Evolutionary conservation across 345 rosid species (phyloP).

Genomic region (Euphorbia lathyris): DNA sequence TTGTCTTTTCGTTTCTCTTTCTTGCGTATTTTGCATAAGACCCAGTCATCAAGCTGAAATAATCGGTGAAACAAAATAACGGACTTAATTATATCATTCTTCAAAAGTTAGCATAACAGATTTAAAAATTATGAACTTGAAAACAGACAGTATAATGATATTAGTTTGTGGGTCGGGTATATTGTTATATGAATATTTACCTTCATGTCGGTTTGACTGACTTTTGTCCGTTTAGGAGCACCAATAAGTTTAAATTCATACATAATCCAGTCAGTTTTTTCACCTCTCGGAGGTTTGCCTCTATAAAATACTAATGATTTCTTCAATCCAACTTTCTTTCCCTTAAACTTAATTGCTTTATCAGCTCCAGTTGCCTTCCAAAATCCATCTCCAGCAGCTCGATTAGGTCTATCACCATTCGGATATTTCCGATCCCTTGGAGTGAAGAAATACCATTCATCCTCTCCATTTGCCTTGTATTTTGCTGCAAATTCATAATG

Average conservation of each 20-base stretch:
- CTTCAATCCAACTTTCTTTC: slow-evolving; percentile 6
- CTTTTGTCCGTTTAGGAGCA: slow-evolving; percentile 7
- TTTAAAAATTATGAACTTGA: too few species aligned
- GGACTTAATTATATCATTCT: too few species aligned
- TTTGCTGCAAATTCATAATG: background rate
- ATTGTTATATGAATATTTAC: too few species aligned
- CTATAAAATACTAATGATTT: slow-evolving; percentile 25
- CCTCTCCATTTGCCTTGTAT: slow-evolving; percentile 9
- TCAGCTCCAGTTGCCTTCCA: slow-evolving; percentile 36
- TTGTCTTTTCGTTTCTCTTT: slow-evolving; percentile 17
- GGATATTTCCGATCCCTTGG: slow-evolving; percentile 24
- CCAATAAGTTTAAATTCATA: slow-evolving; percentile 15
- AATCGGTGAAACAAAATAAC: too few species aligned
- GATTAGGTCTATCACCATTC: slow-evolving; percentile 19
- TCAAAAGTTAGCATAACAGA: too few species aligned
- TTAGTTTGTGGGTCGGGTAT: too few species aligned
- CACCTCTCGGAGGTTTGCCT: slow-evolving; percentile 19
- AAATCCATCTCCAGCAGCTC: slow-evolving; percentile 25
- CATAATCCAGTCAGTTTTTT: slow-evolving; percentile 31
- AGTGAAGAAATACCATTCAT: slow-evolving; percentile 26
- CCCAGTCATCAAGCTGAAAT: slow-evolving; percentile 28
- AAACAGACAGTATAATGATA: too few species aligned
- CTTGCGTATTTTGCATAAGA: slow-evolving; percentile 21
- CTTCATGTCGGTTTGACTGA: slow-evolving; percentile 8
- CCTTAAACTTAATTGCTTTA: background rate